Conservation (phyloP, 345 rosid genomes). For the Brassica napus region Da-Ae NC_063443.1:17235001-17235500, state of each 20-base stretch:
- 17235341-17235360: neutral
- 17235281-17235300: conserved; percentile 53
- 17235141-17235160: conserved; percentile 68
- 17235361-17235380: neutral
- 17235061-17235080: neutral
- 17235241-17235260: conserved; percentile 87
- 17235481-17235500: neutral
- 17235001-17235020: conserved; percentile 80
- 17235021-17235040: conserved; percentile 61
- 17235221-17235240: conserved; percentile 91
- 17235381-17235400: neutral
- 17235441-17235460: neutral
- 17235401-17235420: neutral
- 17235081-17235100: neutral
- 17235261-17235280: conserved; percentile 58
- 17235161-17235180: conserved; percentile 81
- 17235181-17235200: conserved; percentile 88
- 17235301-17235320: conserved; percentile 74
- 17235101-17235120: conserved; percentile 51
- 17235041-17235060: neutral
- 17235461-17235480: neutral
- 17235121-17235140: conserved; percentile 89
- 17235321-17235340: neutral
- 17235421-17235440: neutral
- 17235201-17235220: conserved; percentile 98